Evolutionary conservation across 2,329 filamentous ascomycete species (phyloP).

Genomic region (Didymella lethalis): DNA sequence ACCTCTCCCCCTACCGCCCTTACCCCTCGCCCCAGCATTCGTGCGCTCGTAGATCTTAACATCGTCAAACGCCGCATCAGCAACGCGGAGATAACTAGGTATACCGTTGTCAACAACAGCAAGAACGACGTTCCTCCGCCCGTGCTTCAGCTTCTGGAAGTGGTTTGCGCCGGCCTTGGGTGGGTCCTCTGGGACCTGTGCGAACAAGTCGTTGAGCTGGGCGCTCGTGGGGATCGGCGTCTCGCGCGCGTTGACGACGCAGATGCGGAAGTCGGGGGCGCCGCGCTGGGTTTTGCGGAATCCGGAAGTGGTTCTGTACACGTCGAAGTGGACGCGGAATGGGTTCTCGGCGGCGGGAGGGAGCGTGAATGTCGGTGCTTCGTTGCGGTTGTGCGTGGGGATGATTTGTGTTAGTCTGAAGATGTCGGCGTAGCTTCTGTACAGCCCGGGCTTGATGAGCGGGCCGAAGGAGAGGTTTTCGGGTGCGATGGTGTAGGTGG

Average conservation of each 20-base stretch:
- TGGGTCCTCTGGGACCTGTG: constrained; percentile 74
- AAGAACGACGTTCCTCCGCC: constrained; percentile 81
- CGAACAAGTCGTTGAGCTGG: constrained; percentile 75
- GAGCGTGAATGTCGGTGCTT: constrained; percentile 46
- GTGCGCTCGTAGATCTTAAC: constrained; percentile 73
- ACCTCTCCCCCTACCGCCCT: constrained; percentile 45
- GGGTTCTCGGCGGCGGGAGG: constrained; percentile 55
- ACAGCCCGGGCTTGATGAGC: constrained; percentile 61
- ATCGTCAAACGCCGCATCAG: constrained; percentile 76
- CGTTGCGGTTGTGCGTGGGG: constrained; percentile 70
- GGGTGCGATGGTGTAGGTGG: constrained; percentile 27
- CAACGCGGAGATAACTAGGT: constrained; percentile 84
- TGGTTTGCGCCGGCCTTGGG: constrained; percentile 63
- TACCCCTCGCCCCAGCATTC: constrained; percentile 51
- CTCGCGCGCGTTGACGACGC: constrained; percentile 78
- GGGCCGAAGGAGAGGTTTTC: constrained; percentile 54
- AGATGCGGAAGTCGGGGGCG: constrained; percentile 82
- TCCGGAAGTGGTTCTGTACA: constrained; percentile 74
- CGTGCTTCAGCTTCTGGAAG: constrained; percentile 83
- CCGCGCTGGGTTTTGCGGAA: constrained; percentile 85
- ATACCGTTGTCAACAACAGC: constrained; percentile 91
- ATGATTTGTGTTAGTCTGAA: constrained; percentile 80
- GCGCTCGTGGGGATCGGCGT: constrained; percentile 75
- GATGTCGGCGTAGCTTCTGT: constrained; percentile 68
- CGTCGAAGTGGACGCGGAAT: constrained; percentile 78